Base-by-base conservation (phyloP, 2,329 filamentous ascomycete species). In the Sclerotinia minor region DNA sequence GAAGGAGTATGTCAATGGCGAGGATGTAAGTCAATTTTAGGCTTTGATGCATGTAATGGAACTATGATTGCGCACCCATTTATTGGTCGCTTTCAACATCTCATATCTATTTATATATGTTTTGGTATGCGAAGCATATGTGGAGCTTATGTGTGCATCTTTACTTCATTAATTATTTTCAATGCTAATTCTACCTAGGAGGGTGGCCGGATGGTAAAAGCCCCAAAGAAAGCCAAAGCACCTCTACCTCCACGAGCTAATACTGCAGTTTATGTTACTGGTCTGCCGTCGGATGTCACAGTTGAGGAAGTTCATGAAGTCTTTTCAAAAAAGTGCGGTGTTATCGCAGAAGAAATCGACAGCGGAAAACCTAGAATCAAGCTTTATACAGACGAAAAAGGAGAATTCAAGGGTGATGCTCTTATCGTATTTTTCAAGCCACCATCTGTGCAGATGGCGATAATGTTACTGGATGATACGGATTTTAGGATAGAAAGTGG, bases 301-400 rank as follows among this genome's bases (percentile, higher is more conserved):
- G 82, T 89, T 53, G 87, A 91, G 41, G 95, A 99, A 80, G 87
- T 99, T 21, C 85, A 90, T 72, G 86, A 92, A 32, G 83, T 92
- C 38, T 99, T 99, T 81, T 92, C 89, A 60, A 82, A 85, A 71
- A 94, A 92, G 78, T 96, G 87, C 75, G 94, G 94, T 69, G 90
- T 98, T 72, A 94, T 99, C 72, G 92, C 94, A 60, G 94, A 98
- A 79, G 92, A 96, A 79, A 94, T 97, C 72, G 94, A 97, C 76
- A 93, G 89, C 75, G 91, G 92, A 67, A 86, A 88, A 57, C 92
- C 92, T 55, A 89, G 95, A 49, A 94, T 99, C 80, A 98, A 97
- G 81, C 87, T 99, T 79, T 99, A 99, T 80, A 87, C 83, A 26
- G 89, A 97, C 77, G 87, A 90, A 1, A 80, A 89, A 1, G 95